Evolutionary conservation across 164 flowering plant species (phyloP).

Genomic region (Nymphaea colorata): DNA sequence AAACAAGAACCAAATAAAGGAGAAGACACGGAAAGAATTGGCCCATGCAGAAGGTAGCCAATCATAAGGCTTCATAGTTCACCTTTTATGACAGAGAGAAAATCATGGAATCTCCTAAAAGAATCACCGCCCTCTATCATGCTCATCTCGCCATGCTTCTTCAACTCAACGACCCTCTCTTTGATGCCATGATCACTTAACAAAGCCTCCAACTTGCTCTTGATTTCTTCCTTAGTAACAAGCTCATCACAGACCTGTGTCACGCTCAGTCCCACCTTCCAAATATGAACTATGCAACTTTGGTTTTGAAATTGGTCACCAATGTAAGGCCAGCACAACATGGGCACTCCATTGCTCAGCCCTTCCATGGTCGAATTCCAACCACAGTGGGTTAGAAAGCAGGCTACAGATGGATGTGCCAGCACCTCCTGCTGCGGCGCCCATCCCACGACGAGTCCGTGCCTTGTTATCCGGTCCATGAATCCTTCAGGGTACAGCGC

Average conservation of each 20-base stretch:
- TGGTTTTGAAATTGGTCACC: conserved; percentile 9
- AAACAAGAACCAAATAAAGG: no score
- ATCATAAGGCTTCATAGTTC: no score
- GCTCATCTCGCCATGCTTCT: conserved; percentile 3
- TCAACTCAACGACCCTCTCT: conserved; percentile 9
- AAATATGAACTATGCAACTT: neutral
- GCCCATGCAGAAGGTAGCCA: no score
- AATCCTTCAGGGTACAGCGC: conserved; percentile 4
- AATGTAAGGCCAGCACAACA: conserved; percentile 12
- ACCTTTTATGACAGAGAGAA: neutral
- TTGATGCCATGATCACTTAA: conserved; percentile 7
- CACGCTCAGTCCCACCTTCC: neutral
- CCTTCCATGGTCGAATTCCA: conserved; percentile 13
- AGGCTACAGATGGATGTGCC: conserved; percentile 6
- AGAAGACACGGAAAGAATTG: no score
- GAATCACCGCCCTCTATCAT: conserved; percentile 24
- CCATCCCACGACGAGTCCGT: conserved; percentile 7
- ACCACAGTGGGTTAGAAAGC: conserved; percentile 11
- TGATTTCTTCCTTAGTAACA: conserved; percentile 8
- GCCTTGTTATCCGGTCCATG: neutral
- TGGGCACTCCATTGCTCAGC: conserved; percentile 11
- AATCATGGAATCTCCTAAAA: conserved; percentile 4
- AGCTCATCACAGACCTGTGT: conserved; percentile 4
- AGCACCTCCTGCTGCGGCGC: conserved; percentile 8
- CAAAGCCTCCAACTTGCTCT: conserved; percentile 5